phyloP scores from a whole-genome alignment of 2,329 filamentous ascomycete species.

The Fusarium decemcellulare region DNA sequence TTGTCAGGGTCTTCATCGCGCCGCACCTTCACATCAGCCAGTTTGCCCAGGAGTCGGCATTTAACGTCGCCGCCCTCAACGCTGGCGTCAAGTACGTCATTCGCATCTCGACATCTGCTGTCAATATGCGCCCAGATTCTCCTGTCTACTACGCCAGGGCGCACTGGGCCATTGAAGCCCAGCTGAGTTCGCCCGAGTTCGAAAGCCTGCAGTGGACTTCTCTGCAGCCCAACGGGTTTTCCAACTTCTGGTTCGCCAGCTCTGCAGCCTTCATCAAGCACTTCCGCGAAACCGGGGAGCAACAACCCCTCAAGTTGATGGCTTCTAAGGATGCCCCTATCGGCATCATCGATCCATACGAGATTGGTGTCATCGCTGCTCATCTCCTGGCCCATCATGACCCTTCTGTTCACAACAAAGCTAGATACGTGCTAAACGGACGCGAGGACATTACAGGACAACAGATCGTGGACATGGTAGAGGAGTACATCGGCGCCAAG shows the following conservation, averaged over 20 bases:
- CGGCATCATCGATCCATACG: constrained; percentile 49
- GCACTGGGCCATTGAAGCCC: constrained; percentile 58
- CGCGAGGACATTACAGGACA: constrained; percentile 55
- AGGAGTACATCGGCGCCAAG: constrained; percentile 48
- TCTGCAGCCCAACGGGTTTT: constrained; percentile 53
- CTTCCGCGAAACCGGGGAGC: constrained; percentile 51
- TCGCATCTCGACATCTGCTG: constrained; percentile 56
- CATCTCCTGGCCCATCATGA: constrained; percentile 51
- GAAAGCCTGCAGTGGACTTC: constrained; percentile 54
- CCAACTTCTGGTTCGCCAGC: constrained; percentile 32
- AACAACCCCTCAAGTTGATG: constrained; percentile 47
- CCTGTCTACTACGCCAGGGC: constrained; percentile 53
- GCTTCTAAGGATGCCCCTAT: constrained; percentile 47
- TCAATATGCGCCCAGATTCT: constrained; percentile 53
- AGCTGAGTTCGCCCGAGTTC: constrained; percentile 55
- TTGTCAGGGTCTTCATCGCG: constrained; percentile 57
- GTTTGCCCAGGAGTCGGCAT: constrained; percentile 57
- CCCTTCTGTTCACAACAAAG: constrained; percentile 46
- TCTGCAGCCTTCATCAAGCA: constrained; percentile 51
- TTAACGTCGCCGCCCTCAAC: constrained; percentile 51
- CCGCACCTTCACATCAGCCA: constrained; percentile 53
- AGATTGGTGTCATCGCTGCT: constrained; percentile 54
- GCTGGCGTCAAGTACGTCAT: constrained; percentile 59
- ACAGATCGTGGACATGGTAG: constrained; percentile 52
- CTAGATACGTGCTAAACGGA: constrained; percentile 57